Evolutionary conservation across 306 rosid genomes (phyloP).

Genomic region (Prinsepia uniflora): DNA sequence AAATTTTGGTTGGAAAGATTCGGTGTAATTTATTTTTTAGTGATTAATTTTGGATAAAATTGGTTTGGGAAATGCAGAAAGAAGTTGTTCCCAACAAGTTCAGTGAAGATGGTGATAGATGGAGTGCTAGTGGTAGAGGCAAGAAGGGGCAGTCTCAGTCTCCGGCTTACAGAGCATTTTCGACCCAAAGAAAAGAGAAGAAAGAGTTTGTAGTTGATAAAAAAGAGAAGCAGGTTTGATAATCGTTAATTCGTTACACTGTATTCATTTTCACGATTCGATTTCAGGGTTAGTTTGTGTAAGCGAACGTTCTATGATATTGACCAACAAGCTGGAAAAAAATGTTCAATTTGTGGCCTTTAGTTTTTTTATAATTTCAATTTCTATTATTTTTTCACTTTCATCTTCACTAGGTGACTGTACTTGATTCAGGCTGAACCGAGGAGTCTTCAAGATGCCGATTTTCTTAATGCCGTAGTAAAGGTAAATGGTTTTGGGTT

Average conservation of each 20-base stretch:
- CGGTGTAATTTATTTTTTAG: not conserved
- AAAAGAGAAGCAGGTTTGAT: constrained; percentile 66
- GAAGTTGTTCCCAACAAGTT: constrained; percentile 33
- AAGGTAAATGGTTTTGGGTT: constrained; percentile 51
- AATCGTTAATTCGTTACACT: not conserved
- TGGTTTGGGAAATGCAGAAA: constrained; percentile 33
- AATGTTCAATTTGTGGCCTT: not conserved
- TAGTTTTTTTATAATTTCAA: not conserved
- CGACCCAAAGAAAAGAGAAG: constrained; percentile 50
- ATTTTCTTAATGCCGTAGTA: constrained; percentile 90
- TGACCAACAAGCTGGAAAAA: not conserved
- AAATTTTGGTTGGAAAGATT: no score
- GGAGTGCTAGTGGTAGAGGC: constrained; percentile 26
- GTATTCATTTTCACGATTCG: not conserved
- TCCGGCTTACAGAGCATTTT: constrained; percentile 48
- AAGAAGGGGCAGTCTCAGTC: constrained; percentile 36
- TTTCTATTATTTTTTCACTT: not conserved
- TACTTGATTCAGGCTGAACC: constrained; percentile 60
- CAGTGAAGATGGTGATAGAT: constrained; percentile 14
- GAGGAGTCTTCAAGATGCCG: constrained; percentile 55
- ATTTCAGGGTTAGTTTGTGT: not conserved
- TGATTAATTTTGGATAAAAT: not conserved
- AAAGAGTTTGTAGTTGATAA: constrained; percentile 46
- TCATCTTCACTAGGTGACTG: constrained; percentile 17
- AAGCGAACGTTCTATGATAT: not conserved